Evolutionary conservation across 306 rosid genomes (phyloP), one percentile per base, ranked within the genome.

Genomic region (Begonia masoniana): DNA sequence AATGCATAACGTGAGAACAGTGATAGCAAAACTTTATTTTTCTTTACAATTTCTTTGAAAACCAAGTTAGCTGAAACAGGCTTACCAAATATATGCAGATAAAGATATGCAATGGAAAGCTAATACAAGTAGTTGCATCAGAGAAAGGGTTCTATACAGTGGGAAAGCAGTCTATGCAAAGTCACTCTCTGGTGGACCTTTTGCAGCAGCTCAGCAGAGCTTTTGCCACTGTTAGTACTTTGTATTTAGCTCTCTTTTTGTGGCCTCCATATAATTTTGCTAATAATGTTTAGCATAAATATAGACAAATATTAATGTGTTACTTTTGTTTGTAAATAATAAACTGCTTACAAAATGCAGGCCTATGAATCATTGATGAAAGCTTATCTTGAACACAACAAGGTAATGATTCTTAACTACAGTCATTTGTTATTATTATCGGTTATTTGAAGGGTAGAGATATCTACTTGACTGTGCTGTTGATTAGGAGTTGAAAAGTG

Each of bases 121-220:
- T 73, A 55, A 59, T 91, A 65, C 92, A 77, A 65, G 97, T 81
- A 65, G 74, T 78, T 57, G 86, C 82, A 60, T 86, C 97, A 51
- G 75, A 72, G 52, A 85, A 91, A 69, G 97, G 97, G 58, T 91
- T 85, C 68, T 79, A 83, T 59, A 75, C 71, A n/a, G 71, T 72
- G 6, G 97, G 94, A 35, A 91, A 78, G 59, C 92, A 75, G 62
- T 65, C 70, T 70, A 67, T 75, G 50, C 94, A 66, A 52, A 71
- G 84, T 75, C 84, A 79, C 73, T 81, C 96, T 2, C 67, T 91
- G 72, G 88, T 91, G 58, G 97, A 91, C 74, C 96, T 91, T 76
- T 74, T 91, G 55, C 91, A 85, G 73, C 97, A 85, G 59, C 85
- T 83, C 50, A 91, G 97, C 76, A 61, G 87, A 73, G 96, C 86